These are phyloP conservation scores for Pistacia atlantica DNA, from an alignment of 345 rosid genomes.

Conservation along the genomic window DNA sequence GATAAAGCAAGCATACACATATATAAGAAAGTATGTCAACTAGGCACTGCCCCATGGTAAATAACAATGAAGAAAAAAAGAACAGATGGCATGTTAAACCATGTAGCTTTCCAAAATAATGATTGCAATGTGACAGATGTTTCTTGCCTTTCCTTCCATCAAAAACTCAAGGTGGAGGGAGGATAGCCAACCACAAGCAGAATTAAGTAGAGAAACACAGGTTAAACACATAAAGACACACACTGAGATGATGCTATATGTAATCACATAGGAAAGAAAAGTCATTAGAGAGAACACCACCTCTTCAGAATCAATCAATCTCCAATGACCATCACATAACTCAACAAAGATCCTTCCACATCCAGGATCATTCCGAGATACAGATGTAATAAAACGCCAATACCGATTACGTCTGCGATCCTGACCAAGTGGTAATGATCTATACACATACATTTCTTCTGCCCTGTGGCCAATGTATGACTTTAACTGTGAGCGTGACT, in stretches of 20 bases:
- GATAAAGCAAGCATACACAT: neutral
- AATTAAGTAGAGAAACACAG: neutral
- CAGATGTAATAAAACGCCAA: constrained; percentile 80
- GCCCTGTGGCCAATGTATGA: constrained; percentile 80
- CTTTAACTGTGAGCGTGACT: constrained; percentile 70
- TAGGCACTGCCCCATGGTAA: neutral
- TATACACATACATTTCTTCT: constrained; percentile 69
- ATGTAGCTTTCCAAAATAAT: neutral
- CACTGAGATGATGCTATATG: neutral
- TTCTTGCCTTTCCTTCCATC: neutral
- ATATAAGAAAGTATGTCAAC: neutral
- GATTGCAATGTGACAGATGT: neutral
- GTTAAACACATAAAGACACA: constrained; percentile 1
- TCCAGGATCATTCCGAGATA: constrained; percentile 77
- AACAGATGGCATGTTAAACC: constrained; percentile 1
- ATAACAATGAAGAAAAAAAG: neutral
- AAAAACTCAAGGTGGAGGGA: neutral
- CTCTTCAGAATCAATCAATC: constrained; percentile 80
- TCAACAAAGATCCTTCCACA: constrained; percentile 88
- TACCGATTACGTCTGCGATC: constrained; percentile 90
- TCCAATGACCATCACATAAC: constrained; percentile 73
- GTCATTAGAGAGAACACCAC: constrained; percentile 32
- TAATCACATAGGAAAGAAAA: neutral
- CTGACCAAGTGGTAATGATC: constrained; percentile 88
- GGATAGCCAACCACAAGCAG: neutral